Percentiles rank a stretch among this genome's conserved stretches.
These are phyloP conservation scores for Sphenostylis stenocarpa DNA, from an alignment of 306 rosid species.

Conservation along the genomic window DNA sequence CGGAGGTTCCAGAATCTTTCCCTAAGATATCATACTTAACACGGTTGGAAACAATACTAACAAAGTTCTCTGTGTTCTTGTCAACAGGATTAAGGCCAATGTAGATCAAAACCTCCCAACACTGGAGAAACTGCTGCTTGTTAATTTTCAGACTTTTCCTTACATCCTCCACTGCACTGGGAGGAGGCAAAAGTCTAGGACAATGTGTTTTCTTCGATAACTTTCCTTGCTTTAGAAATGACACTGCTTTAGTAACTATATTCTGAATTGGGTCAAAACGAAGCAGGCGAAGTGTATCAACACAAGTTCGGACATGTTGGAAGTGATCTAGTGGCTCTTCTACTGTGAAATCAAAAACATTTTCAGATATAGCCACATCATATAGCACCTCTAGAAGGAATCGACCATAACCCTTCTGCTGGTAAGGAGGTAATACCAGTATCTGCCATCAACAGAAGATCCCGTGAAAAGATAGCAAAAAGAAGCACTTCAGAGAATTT, in stretches of 20 bases:
- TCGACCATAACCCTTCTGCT: constrained; percentile 84
- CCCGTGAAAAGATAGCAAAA: constrained; percentile 17
- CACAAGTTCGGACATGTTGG: constrained; percentile 76
- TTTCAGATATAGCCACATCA: constrained; percentile 67
- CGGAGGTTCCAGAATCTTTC: constrained; percentile 64
- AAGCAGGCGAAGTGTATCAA: constrained; percentile 66
- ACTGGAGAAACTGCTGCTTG: constrained; percentile 80
- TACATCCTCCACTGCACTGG: constrained; percentile 56
- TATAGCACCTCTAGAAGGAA: constrained; percentile 72
- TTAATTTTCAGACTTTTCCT: constrained; percentile 70
- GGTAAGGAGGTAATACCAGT: constrained; percentile 81
- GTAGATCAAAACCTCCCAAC: constrained; percentile 91
- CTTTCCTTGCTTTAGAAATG: constrained; percentile 60
- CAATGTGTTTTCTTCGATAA: constrained; percentile 65
- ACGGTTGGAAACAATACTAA: constrained; percentile 58
- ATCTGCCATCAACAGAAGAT: constrained; percentile 51
- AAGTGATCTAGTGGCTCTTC: constrained; percentile 92
- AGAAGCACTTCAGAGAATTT: not conserved
- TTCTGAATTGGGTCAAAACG: constrained; percentile 54
- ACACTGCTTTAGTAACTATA: constrained; percentile 55
- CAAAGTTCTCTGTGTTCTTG: constrained; percentile 69
- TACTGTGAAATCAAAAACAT: constrained; percentile 74
- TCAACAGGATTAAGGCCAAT: constrained; percentile 62
- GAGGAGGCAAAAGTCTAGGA: constrained; percentile 64
- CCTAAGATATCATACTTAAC: constrained; percentile 82